These are phyloP conservation scores for Rhynchosporium secalis DNA, from an alignment of 2,329 filamentous ascomycete genomes.

Conservation along the genomic window DNA sequence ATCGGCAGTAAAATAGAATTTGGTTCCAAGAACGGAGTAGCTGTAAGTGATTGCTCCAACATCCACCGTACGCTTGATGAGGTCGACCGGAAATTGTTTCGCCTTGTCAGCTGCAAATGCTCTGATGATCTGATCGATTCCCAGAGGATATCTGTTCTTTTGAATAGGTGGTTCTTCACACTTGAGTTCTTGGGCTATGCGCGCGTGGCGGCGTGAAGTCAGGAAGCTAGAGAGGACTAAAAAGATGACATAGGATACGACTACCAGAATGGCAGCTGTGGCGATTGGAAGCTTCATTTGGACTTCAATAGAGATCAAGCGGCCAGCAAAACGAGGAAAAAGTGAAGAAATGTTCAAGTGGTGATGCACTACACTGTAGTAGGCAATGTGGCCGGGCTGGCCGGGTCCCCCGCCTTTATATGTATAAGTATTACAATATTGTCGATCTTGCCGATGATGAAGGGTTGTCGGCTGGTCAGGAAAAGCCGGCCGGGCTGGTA, in stretches of 20 bases:
- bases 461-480: background rate
- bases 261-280: slow-evolving; percentile 7
- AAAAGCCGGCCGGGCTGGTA: background rate
- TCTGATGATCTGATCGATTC: slow-evolving; percentile 34
- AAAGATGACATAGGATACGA: slow-evolving; percentile 28
- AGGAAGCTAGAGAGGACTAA: slow-evolving; percentile 21
- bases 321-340: background rate
- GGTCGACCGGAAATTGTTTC: slow-evolving; percentile 32
- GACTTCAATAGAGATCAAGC: background rate
- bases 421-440: background rate
- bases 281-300: slow-evolving; percentile 12
- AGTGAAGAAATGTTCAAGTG: background rate
- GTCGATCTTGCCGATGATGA: background rate
- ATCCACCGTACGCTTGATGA: slow-evolving; percentile 40
- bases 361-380: background rate
- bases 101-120: slow-evolving; percentile 30
- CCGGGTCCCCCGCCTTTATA: background rate
- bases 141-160: slow-evolving; percentile 32
- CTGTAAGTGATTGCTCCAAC: slow-evolving; percentile 37
- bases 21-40: slow-evolving; percentile 29
- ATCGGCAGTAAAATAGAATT: slow-evolving; percentile 33
- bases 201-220: slow-evolving; percentile 25
- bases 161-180: slow-evolving; percentile 32
- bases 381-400: background rate
- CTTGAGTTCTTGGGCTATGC: slow-evolving; percentile 31